Evolutionary conservation across 257 asterid genomes (phyloP).

Genomic region (Verbena officinalis): DNA sequence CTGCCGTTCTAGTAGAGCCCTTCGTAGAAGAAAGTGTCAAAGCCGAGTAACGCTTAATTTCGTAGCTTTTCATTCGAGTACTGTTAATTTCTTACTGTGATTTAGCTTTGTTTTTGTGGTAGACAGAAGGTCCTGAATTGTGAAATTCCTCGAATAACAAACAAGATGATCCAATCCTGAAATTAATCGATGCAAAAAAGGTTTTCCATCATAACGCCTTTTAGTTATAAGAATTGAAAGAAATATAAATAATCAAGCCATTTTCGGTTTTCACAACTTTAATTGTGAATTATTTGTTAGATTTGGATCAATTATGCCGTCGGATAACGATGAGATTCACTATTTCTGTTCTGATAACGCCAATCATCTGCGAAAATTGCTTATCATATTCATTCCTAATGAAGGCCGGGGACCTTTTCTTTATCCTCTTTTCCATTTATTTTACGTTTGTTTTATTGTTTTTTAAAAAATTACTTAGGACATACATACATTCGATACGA

Average conservation of each 20-base stretch:
- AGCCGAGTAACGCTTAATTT: constrained; percentile 9
- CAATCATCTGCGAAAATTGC: background rate
- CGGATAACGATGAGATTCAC: background rate
- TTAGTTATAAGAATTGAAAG: background rate
- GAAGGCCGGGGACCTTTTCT: no score
- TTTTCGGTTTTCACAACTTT: background rate
- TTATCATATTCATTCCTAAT: background rate
- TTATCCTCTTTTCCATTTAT: no score
- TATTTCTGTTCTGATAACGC: background rate
- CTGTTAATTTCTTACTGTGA: background rate
- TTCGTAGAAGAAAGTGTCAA: constrained; percentile 2
- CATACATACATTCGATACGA: no score
- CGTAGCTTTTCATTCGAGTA: background rate
- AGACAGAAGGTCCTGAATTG: background rate
- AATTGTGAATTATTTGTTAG: background rate
- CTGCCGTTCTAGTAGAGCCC: constrained; percentile 24
- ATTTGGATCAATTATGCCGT: background rate
- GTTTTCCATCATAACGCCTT: no score
- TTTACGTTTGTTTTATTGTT: no score
- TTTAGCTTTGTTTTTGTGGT: background rate
- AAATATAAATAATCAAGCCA: background rate
- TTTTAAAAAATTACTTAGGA: no score
- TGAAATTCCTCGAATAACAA: background rate
- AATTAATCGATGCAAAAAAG: background rate
- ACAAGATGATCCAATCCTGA: background rate